Evolutionary conservation across 345 rosid genomes (phyloP).

Genomic region (Rhodamnia argentea): DNA sequence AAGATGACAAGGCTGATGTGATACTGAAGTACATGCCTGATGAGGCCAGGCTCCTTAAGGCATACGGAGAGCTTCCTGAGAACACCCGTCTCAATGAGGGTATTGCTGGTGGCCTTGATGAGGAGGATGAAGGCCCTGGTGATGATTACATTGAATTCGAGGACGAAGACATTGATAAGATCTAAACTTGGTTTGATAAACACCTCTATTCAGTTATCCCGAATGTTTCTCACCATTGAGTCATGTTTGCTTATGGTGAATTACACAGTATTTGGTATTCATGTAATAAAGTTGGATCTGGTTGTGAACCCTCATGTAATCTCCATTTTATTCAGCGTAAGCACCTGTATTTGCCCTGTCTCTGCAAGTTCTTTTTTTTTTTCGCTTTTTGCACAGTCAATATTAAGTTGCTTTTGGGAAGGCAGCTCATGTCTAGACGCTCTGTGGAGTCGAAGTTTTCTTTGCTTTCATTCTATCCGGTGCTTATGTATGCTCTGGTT

Average conservation of each 20-base stretch:
- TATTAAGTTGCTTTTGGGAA: neutral
- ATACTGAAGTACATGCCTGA: conserved; percentile 2
- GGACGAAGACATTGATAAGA: conserved; percentile 1
- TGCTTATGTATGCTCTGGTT: neutral
- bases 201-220: neutral
- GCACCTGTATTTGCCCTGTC: neutral
- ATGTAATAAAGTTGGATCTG: neutral
- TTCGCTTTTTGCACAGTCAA: neutral
- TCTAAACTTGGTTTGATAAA: neutral
- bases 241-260: neutral
- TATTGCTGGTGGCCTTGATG: neutral
- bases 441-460: neutral
- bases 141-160: conserved; percentile 1
- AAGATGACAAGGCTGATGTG: conserved; percentile 1
- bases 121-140: neutral
- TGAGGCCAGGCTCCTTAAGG: conserved; percentile 1
- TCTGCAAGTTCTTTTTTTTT: neutral
- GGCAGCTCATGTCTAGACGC: neutral
- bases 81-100: conserved; percentile 1
- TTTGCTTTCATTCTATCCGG: neutral
- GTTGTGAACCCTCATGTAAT: neutral
- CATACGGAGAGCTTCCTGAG: neutral
- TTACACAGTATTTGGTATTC: neutral
- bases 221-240: neutral
- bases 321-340: neutral